Base-by-base conservation (phyloP, 2,329 filamentous ascomycete genomes). In the Coniochaeta sp. region DNA sequence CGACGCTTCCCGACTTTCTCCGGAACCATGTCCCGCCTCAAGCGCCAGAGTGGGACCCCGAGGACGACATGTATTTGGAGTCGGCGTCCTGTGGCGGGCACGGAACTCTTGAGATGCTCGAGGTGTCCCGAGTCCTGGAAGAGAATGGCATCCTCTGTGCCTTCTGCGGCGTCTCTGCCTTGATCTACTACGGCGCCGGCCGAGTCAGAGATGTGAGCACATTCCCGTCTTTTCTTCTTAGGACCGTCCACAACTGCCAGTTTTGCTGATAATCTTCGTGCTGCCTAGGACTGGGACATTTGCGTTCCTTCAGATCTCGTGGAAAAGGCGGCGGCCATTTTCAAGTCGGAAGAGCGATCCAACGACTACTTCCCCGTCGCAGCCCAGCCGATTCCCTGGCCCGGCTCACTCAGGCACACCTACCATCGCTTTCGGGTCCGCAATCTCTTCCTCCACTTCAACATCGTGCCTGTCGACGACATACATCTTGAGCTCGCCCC, bases 171-270 rank as follows among this genome's bases (percentile, higher is more conserved):
- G 28, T 30, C 10, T 47, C 24, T 16, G 18, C 42, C 12, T 24
- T 47, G 10, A 47, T 47, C 12, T 47, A 27, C 26, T 47, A 47
- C 24, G 24, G 24, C 42, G 42, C 24, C 9, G 24, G 24, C 42
- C 10, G 24, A 27, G 26, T 47, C 10, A 27, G 24, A 47, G 12
- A 27, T 27, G 18, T 47, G 14, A 33, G 13, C 13, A 33, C n/a
- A 33, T 33, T 33, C 31, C 13, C 13, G 13, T 33, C 31, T 33
- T 8, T 61, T 48, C 33, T 33, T 33, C 13, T 14, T 33, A 33
- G 13, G 16, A 26, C 16, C 13, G 16, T 42, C n/a, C n/a, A 26
- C 16, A 33, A 42, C 38, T 42, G 16, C 16, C 8, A 42, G 38
- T 42, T 20, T 20, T 22, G 10, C 22, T 22, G 16, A 26, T 20